Percentiles rank a stretch among this genome's conserved stretches.
phyloP scores from a whole-genome alignment of 345 rosid species.

The Bruguiera gymnorhiza region DNA sequence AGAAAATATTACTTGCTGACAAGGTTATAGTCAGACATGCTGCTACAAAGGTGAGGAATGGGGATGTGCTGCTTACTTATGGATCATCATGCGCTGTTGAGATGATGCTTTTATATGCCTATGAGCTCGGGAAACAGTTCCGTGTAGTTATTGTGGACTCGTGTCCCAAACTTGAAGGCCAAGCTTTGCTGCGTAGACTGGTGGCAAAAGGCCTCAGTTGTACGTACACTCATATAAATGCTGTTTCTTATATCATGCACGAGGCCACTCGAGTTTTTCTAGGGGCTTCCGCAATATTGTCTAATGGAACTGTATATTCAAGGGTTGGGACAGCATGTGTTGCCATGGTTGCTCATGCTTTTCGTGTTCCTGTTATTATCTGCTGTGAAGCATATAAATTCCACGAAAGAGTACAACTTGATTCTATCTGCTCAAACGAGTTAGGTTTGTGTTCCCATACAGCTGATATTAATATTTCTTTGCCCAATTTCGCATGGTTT shows the following conservation, averaged over 20 bases:
- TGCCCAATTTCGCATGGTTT: background rate
- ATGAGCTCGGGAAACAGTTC: constrained; percentile 72
- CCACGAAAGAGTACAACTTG: constrained; percentile 93
- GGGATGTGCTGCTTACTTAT: constrained; percentile 86
- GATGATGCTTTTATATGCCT: constrained; percentile 79
- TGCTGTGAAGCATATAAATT: constrained; percentile 97
- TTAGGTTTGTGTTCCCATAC: constrained; percentile 47
- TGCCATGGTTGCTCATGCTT: constrained; percentile 96
- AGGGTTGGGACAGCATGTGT: constrained; percentile 96
- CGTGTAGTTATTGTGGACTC: constrained; percentile 89
- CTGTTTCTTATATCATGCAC: constrained; percentile 88
- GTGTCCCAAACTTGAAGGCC: constrained; percentile 89
- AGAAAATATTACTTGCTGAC: constrained; percentile 76
- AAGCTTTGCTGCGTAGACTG: constrained; percentile 78
- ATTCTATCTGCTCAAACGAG: constrained; percentile 94
- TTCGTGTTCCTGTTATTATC: constrained; percentile 71
- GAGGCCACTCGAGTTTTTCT: constrained; percentile 88
- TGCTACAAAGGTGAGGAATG: constrained; percentile 74
- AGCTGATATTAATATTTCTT: background rate
- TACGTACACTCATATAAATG: constrained; percentile 87
- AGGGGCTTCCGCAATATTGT: constrained; percentile 88
- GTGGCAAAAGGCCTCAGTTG: constrained; percentile 72
- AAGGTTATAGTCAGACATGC: constrained; percentile 77
- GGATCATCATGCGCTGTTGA: constrained; percentile 86
- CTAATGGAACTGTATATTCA: constrained; percentile 90